Evolutionary conservation across 164 flowering plant species (phyloP), one percentile per base, ranked within the genome.

Genomic region (Nelumbo lutea): DNA sequence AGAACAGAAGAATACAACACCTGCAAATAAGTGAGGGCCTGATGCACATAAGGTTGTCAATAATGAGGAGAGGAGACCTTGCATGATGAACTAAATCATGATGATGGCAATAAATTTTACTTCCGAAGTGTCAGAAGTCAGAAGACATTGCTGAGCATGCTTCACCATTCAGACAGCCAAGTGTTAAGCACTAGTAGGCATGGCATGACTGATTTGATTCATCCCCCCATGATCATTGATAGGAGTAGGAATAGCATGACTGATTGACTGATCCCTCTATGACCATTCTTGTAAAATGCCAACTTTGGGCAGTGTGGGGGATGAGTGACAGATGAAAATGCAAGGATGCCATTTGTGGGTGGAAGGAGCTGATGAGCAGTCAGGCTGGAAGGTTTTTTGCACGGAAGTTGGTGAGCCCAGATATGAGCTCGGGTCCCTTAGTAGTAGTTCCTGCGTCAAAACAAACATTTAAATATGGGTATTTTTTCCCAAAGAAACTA

Each of bases 31-130:
- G 84, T 59, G 68, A 76, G 81, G 80, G 71, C 89, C 81, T 79
- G 73, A 83, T 83, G 77, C 84, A 27, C 27, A 27, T 27, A 74
- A 82, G 80, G 73, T 76, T 78, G 81, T 85, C 82, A 84, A 76
- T 65, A 78, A 78, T 84, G 74, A 82, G 81, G 83, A 83, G 73
- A 79, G 90, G 96, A 88, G 96, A 93, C 98, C 98, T 93, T 87
- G 81, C 62, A 66, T 66, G 78, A 72, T 77, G 93, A 76, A 86
- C 77, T 83, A 88, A 86, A 72, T 81, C 85, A 86, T 83, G 91
- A 82, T 94, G 87, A 84, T 81, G 86, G 80, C 85, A 72, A 68
- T 77, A 75, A 75, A 73, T 71, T 73, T 69, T 73, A 79, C 80
- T 80, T 74, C 90, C 93, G 82, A 79, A 65, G 62, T 68, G 62